These are phyloP conservation scores for Sequoiadendron giganteum DNA, from an alignment of 75 land plant genomes.

Conservation along the genomic window DNA sequence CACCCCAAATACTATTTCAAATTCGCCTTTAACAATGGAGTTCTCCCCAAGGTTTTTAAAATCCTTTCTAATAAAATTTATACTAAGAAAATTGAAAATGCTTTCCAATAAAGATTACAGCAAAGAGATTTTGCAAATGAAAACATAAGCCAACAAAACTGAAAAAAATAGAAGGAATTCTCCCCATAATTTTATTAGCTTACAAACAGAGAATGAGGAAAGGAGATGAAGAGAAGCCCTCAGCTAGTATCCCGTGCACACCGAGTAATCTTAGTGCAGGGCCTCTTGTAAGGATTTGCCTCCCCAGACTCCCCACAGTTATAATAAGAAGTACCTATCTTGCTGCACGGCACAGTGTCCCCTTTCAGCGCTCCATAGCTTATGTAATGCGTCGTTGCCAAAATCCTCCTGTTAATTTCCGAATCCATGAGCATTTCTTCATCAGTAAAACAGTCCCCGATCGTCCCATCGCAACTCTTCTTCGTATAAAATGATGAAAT, in stretches of 20 bases:
- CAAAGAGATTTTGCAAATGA: background rate
- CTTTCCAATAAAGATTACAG: too few species aligned
- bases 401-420: constrained; percentile 31
- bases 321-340: constrained; percentile 48
- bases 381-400: constrained; percentile 24
- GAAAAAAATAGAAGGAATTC: background rate
- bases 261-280: constrained; percentile 39
- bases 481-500: background rate
- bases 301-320: constrained; percentile 26
- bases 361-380: constrained; percentile 45
- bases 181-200: background rate
- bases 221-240: background rate
- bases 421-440: constrained; percentile 24
- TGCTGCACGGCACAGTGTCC: constrained; percentile 38
- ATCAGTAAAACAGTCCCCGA: constrained; percentile 28
- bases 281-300: constrained; percentile 45
- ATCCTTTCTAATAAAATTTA: too few species aligned
- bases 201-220: background rate
- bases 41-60: too few species aligned
- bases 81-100: too few species aligned
- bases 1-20: too few species aligned
- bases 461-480: constrained; percentile 8
- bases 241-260: constrained; percentile 31
- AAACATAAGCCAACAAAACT: too few species aligned
- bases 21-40: too few species aligned